A percentile compares a stretch with the other conserved stretches of the same genome.
These are phyloP conservation scores for Neobulgaria alba DNA, from an alignment of 2,329 filamentous ascomycete genomes.

Conservation along the genomic window DNA sequence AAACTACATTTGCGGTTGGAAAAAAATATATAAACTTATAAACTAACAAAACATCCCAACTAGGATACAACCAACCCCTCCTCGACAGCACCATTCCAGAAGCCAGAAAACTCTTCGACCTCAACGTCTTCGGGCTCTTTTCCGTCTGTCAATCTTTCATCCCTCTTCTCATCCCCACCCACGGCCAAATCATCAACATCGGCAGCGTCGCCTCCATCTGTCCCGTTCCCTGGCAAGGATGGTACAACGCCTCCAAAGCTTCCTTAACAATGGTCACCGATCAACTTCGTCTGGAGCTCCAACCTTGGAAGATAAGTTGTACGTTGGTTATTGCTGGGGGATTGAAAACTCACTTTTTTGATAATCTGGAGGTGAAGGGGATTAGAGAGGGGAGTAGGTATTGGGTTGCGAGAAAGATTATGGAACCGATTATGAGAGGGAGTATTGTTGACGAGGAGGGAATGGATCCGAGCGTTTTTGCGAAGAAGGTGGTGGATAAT, in stretches of 20 bases:
- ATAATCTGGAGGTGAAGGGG: background rate
- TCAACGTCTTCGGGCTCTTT: slow-evolving; percentile 35
- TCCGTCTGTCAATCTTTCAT: slow-evolving; percentile 36
- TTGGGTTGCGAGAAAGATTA: slow-evolving; percentile 12
- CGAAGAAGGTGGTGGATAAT: background rate
- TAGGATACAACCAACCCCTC: slow-evolving; percentile 20
- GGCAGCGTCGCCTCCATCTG: slow-evolving; percentile 51
- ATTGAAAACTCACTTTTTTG: slow-evolving; percentile 11
- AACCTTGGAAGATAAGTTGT: slow-evolving; percentile 21
- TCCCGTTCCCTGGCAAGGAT: slow-evolving; percentile 52
- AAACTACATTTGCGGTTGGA: no score
- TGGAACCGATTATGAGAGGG: background rate
- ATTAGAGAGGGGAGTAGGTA: slow-evolving; percentile 2
- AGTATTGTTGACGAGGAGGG: background rate
- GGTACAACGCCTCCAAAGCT: slow-evolving; percentile 85
- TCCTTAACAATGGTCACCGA: slow-evolving; percentile 36
- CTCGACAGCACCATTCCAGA: slow-evolving; percentile 28
- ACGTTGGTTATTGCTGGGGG: slow-evolving; percentile 22
- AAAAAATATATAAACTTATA: no score
- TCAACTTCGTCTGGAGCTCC: slow-evolving; percentile 23
- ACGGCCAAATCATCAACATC: slow-evolving; percentile 23
- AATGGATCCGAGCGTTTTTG: background rate
- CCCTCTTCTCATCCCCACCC: slow-evolving; percentile 26
- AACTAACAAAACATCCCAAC: no score
- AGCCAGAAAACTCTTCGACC: slow-evolving; percentile 28